These are phyloP conservation scores for Skeletonema marinoi DNA, from an alignment of 108 stramenopile genomes.

Conservation along the genomic window DNA sequence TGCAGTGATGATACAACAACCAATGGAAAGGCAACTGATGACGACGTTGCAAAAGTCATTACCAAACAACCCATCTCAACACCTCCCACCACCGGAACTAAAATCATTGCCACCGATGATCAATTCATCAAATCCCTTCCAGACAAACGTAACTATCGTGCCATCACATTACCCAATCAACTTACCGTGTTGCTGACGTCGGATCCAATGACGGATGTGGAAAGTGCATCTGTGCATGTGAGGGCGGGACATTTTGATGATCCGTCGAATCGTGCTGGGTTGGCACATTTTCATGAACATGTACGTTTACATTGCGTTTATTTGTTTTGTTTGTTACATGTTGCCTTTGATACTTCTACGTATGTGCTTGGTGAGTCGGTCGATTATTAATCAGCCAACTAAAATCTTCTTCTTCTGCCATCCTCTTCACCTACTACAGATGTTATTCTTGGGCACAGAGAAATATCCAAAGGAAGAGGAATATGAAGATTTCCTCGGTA, in stretches of 20 bases:
- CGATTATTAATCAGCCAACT: no score
- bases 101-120: slow-evolving; percentile 59
- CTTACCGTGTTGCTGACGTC: slow-evolving; percentile 67
- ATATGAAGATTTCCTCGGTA: slow-evolving; percentile 84
- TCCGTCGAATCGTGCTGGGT: slow-evolving; percentile 49
- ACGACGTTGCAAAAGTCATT: neutral
- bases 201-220: slow-evolving; percentile 63
- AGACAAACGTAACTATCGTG: slow-evolving; percentile 67
- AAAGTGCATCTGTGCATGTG: slow-evolving; percentile 81
- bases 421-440: slow-evolving; percentile 5
- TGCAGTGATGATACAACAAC: neutral
- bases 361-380: no score
- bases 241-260: slow-evolving; percentile 89
- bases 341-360: neutral
- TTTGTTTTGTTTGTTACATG: neutral
- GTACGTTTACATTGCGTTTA: slow-evolving; percentile 57
- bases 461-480: slow-evolving; percentile 94
- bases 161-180: slow-evolving; percentile 67
- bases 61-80: neutral
- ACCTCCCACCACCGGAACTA: neutral
- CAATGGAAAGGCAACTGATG: neutral
- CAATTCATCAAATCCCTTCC: slow-evolving; percentile 76
- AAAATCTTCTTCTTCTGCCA: neutral
- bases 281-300: slow-evolving; percentile 94
- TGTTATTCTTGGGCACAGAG: slow-evolving; percentile 95